Base-by-base conservation (phyloP, 192 early-diverging fungal species). In the Jimgerdemannia flammicorona region DNA sequence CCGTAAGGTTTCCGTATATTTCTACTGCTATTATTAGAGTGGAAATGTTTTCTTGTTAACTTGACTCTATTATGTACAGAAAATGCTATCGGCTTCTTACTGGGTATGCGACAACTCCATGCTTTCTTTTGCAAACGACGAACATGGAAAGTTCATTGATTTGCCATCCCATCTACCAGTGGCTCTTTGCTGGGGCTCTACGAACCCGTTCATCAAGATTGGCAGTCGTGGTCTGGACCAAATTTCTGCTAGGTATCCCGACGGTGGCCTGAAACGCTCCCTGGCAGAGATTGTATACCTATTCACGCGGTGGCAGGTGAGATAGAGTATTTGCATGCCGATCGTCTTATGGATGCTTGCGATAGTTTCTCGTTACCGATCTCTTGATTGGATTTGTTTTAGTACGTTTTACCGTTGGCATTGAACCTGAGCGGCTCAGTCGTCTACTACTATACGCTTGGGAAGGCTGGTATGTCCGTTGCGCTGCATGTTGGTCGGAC, bases 161-260 rank as follows among this genome's bases (percentile, higher is more conserved):
- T 29, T 29, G 29, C 29, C 29, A 29, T 29, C 49, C 6, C 49
- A 59, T 59, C 6, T 59, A 59, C 49, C 49, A 79, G 94, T 95
- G 14, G 93, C 95, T 1, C 73, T 96, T 17, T 97, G 94, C 77
- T 99, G 97, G 97, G 97, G 97, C 17, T 91, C 91, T 72, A 98
- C 97, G 6, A 99, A 99, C 76, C 96, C 96, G 3, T 96, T 99
- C 77, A 95, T 99, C 75, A 97, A 97, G 82, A 83, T 84, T 29
- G 97, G 95, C 11, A 94, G 90, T 69, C 75, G 75, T 42, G 97
- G 95, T 9, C 80, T 99, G n/a, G 93, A 96, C 63, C 70, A 78
- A 8, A 86, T 98, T 64, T 79, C 78, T 7, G 59, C 42, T 1
- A 40, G 73, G 40, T 76, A 82, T 54, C 81, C 81, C 43, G 69